Percentiles rank a stretch among this genome's conserved stretches.
Evolutionary conservation across 2,329 filamentous ascomycete genomes (phyloP).

Genomic region (Hymenoscyphus occultus): DNA sequence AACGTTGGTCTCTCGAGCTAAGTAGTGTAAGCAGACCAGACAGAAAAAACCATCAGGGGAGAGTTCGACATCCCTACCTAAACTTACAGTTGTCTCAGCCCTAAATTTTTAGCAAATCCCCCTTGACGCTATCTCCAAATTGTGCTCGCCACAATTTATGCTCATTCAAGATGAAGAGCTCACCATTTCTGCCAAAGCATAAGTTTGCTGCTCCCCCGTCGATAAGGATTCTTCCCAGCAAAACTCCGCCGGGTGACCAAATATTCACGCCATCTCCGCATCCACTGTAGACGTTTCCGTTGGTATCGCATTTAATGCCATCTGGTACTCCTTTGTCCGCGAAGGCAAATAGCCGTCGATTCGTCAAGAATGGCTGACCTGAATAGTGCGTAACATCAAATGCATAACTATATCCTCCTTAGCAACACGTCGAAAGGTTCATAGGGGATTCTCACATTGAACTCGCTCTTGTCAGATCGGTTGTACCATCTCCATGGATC

Average conservation of each 20-base stretch:
- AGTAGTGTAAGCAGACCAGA: too few relatives aligned
- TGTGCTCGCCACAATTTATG: background rate
- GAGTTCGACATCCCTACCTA: too few relatives aligned
- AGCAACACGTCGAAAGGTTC: too few relatives aligned
- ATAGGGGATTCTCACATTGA: too few relatives aligned
- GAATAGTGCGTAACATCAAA: slow-evolving; percentile 18
- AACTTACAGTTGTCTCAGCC: too few relatives aligned
- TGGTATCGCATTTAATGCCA: slow-evolving; percentile 51
- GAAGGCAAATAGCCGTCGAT: slow-evolving; percentile 50
- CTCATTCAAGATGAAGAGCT: slow-evolving; percentile 4
- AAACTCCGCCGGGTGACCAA: slow-evolving; percentile 46
- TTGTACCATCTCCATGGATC: slow-evolving; percentile 35
- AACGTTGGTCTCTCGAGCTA: too few relatives aligned
- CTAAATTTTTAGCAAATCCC: too few relatives aligned
- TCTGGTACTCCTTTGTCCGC: slow-evolving; percentile 53
- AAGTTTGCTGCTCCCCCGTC: slow-evolving; percentile 13
- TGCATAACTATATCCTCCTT: slow-evolving; percentile 14
- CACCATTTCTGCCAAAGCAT: background rate
- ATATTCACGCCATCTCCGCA: slow-evolving; percentile 54
- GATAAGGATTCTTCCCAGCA: slow-evolving; percentile 54
- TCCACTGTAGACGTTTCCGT: slow-evolving; percentile 53
- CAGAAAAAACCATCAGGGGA: too few relatives aligned
- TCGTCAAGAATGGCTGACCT: slow-evolving; percentile 15
- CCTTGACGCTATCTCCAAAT: background rate
- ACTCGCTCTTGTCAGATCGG: slow-evolving; percentile 35